Evolutionary conservation across 2,329 filamentous ascomycete genomes (phyloP).

Genomic region (Plectosphaerella plurivora): DNA sequence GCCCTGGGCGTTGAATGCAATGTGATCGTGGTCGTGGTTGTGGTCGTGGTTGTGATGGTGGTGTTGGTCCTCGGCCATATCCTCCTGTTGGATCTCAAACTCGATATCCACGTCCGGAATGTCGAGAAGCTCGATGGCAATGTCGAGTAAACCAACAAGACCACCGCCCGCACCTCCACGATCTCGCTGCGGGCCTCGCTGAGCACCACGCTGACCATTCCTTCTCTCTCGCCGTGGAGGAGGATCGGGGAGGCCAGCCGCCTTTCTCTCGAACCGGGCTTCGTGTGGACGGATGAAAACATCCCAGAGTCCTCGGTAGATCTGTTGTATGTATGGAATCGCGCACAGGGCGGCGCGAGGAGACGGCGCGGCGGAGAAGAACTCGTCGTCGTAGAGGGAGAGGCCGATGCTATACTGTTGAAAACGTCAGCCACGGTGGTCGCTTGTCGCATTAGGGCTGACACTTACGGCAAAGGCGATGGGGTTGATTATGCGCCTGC

Average conservation of each 20-base stretch:
- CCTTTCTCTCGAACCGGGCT: conserved; percentile 39
- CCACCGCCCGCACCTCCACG: conserved; percentile 13
- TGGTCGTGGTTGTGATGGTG: neutral
- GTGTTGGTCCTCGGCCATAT: conserved; percentile 32
- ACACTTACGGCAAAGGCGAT: neutral
- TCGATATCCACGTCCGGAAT: conserved; percentile 16
- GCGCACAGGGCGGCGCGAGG: conserved; percentile 44
- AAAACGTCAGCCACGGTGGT: neutral
- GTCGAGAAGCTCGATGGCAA: conserved; percentile 14
- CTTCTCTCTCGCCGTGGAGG: neutral
- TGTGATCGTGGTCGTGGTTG: neutral
- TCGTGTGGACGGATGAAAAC: conserved; percentile 43
- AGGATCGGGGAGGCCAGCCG: conserved; percentile 30
- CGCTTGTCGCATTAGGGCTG: neutral
- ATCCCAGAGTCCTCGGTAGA: conserved; percentile 43
- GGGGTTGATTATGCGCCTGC: conserved; percentile 12
- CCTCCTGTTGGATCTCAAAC: conserved; percentile 9
- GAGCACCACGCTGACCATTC: neutral
- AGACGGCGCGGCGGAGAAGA: conserved; percentile 49
- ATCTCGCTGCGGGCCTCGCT: conserved; percentile 1
- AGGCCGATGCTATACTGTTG: conserved; percentile 43
- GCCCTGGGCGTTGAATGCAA: neutral
- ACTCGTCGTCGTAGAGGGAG: conserved; percentile 34
- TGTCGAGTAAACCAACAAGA: conserved; percentile 15
- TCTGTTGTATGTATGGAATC: conserved; percentile 40